These are phyloP conservation scores for Citrus reticulata DNA, from an alignment of 345 rosid genomes.

Conservation along the genomic window DNA sequence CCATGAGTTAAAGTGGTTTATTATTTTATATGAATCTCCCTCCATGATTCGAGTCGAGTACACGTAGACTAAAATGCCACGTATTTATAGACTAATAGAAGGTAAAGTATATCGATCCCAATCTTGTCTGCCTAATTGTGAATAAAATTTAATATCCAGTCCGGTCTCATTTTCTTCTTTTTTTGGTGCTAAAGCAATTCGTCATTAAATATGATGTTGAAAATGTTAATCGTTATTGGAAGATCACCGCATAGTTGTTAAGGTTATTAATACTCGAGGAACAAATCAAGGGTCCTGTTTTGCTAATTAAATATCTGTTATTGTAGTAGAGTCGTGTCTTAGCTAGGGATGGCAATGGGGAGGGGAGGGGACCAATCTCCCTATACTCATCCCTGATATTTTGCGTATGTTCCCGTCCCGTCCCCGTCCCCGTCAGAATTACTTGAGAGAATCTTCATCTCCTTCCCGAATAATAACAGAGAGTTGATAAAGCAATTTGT, in stretches of 20 bases:
- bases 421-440: too few relatives aligned
- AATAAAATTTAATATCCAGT: neutral
- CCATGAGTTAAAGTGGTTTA: neutral
- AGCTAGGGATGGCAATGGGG: too few relatives aligned
- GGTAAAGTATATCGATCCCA: neutral
- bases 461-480: too few relatives aligned
- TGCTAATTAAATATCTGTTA: neutral
- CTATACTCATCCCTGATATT: too few relatives aligned
- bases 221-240: neutral
- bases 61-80: neutral
- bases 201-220: neutral
- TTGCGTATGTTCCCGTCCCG: too few relatives aligned
- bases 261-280: neutral
- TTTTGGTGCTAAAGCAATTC: neutral
- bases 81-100: too few relatives aligned
- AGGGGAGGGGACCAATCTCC: too few relatives aligned
- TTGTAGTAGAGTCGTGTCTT: neutral
- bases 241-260: neutral
- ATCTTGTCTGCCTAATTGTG: neutral
- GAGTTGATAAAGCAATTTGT: too few relatives aligned
- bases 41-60: neutral
- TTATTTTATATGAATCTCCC: neutral
- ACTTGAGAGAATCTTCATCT: too few relatives aligned
- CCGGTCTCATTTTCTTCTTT: neutral
- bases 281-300: neutral